These are phyloP conservation scores for Arabidopsis thaliana DNA, from an alignment of 345 rosid species.

Conservation along the genomic window DNA sequence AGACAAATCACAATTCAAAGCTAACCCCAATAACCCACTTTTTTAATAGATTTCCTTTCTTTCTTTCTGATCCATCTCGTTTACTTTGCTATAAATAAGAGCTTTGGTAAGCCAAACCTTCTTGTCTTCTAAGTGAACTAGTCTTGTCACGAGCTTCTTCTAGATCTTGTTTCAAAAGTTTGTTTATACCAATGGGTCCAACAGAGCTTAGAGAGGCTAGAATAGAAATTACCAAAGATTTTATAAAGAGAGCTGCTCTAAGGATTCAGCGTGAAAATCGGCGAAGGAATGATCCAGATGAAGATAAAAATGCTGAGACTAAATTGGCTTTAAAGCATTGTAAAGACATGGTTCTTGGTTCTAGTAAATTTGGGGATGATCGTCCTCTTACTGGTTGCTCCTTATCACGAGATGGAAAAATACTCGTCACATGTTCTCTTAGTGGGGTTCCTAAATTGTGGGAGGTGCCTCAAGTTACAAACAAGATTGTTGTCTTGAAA, in stretches of 20 bases:
- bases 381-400: conserved; percentile 94
- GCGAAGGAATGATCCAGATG: conserved; percentile 90
- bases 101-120: no score
- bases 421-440: conserved; percentile 87
- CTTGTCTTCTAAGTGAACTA: no score
- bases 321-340: conserved; percentile 76
- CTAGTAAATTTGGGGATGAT: conserved; percentile 89
- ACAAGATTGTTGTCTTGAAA: conserved; percentile 59
- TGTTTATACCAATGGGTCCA: conserved; percentile 53
- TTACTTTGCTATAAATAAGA: no score
- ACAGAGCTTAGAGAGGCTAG: conserved; percentile 75
- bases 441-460: conserved; percentile 85
- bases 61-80: no score
- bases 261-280: conserved; percentile 74
- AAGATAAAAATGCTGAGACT: conserved; percentile 80
- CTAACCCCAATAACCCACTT: no score
- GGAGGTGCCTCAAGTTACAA: conserved; percentile 75
- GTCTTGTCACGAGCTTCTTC: no score
- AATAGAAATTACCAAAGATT: conserved; percentile 72
- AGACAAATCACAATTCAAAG: conserved; percentile 82
- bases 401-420: conserved; percentile 75
- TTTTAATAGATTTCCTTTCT: no score
- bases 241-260: conserved; percentile 65
- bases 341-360: conserved; percentile 68
- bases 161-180: no score